These are phyloP conservation scores for Pichia occidentalis DNA, from an alignment of 805 yeast genomes.

Conservation along the genomic window DNA sequence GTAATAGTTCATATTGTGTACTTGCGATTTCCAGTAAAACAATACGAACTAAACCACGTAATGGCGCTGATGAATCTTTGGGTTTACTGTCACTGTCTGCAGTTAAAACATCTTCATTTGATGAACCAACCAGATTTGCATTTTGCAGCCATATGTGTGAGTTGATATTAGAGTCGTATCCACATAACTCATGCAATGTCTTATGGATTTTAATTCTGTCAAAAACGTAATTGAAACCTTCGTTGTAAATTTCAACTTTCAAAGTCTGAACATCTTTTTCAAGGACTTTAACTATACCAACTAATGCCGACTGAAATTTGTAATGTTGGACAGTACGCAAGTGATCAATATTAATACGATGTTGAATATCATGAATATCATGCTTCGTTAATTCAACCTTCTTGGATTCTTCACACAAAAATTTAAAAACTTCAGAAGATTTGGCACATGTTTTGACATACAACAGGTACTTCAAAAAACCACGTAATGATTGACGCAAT, in stretches of 20 bases:
- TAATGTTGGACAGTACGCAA: slow-evolving; percentile 53
- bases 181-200: slow-evolving; percentile 26
- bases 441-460: slow-evolving; percentile 50
- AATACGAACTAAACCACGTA: slow-evolving; percentile 73
- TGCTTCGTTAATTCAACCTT: slow-evolving; percentile 34
- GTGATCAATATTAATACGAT: slow-evolving; percentile 55
- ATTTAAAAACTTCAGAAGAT: slow-evolving; percentile 45
- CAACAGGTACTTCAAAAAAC: slow-evolving; percentile 53
- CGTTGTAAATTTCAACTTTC: slow-evolving; percentile 24
- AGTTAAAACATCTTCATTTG: slow-evolving; percentile 31
- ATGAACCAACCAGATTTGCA: slow-evolving; percentile 2
- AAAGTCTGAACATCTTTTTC: slow-evolving; percentile 39
- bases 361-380: slow-evolving; percentile 50
- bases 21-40: slow-evolving; percentile 78
- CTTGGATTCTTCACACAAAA: slow-evolving; percentile 33
- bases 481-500: slow-evolving; percentile 69
- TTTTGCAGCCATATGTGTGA: slow-evolving; percentile 4
- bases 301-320: slow-evolving; percentile 58
- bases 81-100: slow-evolving; percentile 39
- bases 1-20: slow-evolving; percentile 69
- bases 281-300: slow-evolving; percentile 25
- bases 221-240: slow-evolving; percentile 57
- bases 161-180: not conserved
- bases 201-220: slow-evolving; percentile 47
- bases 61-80: slow-evolving; percentile 35